Percentiles rank a stretch among this genome's conserved stretches.
Conservation (phyloP, 768 basidiomycete species). For the Suillus subluteus region DNA sequence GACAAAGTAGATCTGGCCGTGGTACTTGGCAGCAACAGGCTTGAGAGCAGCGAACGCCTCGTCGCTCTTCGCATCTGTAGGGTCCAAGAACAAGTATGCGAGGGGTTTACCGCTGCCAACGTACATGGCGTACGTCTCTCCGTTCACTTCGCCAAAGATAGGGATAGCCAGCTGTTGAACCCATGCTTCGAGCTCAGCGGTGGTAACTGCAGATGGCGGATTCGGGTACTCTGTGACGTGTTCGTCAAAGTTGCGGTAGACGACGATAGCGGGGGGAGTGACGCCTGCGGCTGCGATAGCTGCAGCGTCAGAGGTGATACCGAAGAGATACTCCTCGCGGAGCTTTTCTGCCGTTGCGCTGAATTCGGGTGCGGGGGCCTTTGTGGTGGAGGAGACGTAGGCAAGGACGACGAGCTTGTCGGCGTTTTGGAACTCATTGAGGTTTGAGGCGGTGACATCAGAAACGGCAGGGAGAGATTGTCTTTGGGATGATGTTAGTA, state of each 20-base stretch:
- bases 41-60: conserved; percentile 67
- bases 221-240: conserved; percentile 70
- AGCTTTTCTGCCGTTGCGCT: conserved; percentile 79
- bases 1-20: conserved; percentile 93
- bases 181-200: conserved; percentile 74
- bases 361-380: conserved; percentile 73
- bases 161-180: conserved; percentile 85
- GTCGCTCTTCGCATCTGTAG: conserved; percentile 65
- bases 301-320: conserved; percentile 74
- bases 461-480: conserved; percentile 95
- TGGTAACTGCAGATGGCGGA: conserved; percentile 54
- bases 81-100: conserved; percentile 94
- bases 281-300: conserved; percentile 73
- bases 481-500: conserved; percentile 41
- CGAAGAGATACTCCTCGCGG: conserved; percentile 95
- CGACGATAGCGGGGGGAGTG: conserved; percentile 80
- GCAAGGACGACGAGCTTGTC: conserved; percentile 93
- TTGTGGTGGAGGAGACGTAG: conserved; percentile 77
- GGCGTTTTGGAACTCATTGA: conserved; percentile 81
- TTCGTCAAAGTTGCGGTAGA: conserved; percentile 94
- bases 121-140: conserved; percentile 91
- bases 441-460: conserved; percentile 73
- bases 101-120: conserved; percentile 83
- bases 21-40: conserved; percentile 80
- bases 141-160: conserved; percentile 87